Evolutionary conservation across 2,329 filamentous ascomycete species (phyloP).

Genomic region (Paecilomyces sp.): DNA sequence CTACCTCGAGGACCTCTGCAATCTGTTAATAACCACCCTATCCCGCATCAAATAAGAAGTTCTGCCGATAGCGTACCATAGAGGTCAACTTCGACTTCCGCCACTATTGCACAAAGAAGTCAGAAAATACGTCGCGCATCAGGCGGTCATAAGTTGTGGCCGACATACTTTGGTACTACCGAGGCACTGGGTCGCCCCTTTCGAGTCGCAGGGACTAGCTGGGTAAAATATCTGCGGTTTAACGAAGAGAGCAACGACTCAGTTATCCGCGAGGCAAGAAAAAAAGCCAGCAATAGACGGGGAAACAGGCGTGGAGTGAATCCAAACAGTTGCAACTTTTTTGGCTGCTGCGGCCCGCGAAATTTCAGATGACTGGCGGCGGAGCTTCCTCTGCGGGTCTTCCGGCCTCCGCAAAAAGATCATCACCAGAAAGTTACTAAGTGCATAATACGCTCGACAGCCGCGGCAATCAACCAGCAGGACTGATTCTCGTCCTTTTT

Average conservation of each 20-base stretch:
- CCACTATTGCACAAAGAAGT: conserved; percentile 19
- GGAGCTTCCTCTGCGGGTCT: neutral
- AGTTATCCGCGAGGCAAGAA: neutral
- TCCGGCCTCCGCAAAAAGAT: neutral
- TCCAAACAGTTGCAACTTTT: neutral
- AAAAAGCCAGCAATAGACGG: neutral
- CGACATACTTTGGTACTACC: neutral
- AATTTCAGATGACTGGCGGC: neutral
- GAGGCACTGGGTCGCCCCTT: neutral
- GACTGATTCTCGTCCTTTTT: neutral
- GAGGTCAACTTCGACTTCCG: conserved; percentile 46
- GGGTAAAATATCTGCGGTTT: neutral
- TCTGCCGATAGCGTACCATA: conserved; percentile 44
- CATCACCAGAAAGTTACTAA: neutral
- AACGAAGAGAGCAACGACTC: neutral
- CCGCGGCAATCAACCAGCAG: neutral
- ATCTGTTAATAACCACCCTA: conserved; percentile 17
- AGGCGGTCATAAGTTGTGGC: neutral
- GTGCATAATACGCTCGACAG: neutral
- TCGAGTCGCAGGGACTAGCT: neutral
- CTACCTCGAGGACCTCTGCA: conserved; percentile 71
- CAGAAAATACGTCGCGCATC: neutral
- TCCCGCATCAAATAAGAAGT: neutral
- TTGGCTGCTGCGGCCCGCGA: neutral
- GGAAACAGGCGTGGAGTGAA: neutral